Evolutionary conservation across 169 alveolate species (phyloP), one percentile per base, ranked within the genome.

Genomic region (Cryptosporidium felis): DNA sequence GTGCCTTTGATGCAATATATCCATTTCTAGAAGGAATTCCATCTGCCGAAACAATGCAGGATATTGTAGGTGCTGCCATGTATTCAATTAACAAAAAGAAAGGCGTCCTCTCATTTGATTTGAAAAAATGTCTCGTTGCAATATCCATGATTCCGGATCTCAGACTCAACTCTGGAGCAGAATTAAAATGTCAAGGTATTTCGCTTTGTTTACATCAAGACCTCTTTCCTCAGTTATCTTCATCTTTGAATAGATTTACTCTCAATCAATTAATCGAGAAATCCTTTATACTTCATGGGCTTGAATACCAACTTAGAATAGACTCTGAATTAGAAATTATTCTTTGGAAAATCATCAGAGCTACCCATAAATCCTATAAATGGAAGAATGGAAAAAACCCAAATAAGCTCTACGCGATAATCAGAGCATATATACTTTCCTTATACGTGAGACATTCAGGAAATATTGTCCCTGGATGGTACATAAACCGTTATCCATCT

Each of bases 1-100:
- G 85, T 23, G 56, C 67, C 23, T 74, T 74, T 53, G 85, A 74
- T 74, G 49, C 85, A 5, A 36, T 74, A 9, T 74, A 74, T 34
- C 85, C 85, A 36, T 74, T 16, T 18, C 36, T 74, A 74, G 85
- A 74, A 21, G 85, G 85, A 10, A 45, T 74, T 18, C 85, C 85
- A 21, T 36, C 74, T 23, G 65, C 60, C 36, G 74, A 74, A 21
- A 18, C 34, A 16, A 74, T 74, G 85, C 85, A 74, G 34, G 85
- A 74, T 18, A 74, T 74, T 21, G 12, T 56, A 47, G 85, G 85
- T 3, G 85, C 66, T 34, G 46, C 85, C 6, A 36, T 74, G 41
- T 74, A 38, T 21, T 74, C 85, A 6, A 23, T 74, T 3, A 74
- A 58, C 14, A 74, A 74, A 23, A 18, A 53, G 16, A 36, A 56